Conservation (phyloP, 192 early-diverging fungal genomes). For the Piromyces finnis region DNA sequence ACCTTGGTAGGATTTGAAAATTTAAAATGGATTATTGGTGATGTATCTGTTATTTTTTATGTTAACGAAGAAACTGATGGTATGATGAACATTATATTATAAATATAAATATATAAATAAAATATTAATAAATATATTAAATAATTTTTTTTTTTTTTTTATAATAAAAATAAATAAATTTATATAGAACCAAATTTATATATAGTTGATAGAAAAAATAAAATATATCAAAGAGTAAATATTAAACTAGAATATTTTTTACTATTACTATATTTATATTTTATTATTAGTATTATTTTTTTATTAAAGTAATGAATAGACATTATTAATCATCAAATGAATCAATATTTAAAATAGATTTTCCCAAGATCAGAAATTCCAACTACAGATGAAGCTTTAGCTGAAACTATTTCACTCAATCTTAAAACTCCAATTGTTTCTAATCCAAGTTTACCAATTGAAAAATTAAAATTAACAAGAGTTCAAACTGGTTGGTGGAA, state of each 20-base stretch:
- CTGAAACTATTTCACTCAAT: neutral
- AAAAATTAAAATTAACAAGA: neutral
- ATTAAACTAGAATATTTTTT: too few relatives aligned
- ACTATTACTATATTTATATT: neutral
- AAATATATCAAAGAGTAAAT: conserved; percentile 1
- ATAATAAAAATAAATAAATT: neutral
- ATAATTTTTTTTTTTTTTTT: too few relatives aligned
- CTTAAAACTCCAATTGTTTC: neutral
- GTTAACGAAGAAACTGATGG: neutral
- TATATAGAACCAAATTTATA: neutral
- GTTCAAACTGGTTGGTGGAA: neutral
- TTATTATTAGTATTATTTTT: neutral
- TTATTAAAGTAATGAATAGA: neutral
- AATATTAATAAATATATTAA: too few relatives aligned
- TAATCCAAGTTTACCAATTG: neutral
- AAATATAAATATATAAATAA: neutral
- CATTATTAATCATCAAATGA: too few relatives aligned
- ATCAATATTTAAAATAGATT: conserved; percentile 10
- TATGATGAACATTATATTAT: neutral
- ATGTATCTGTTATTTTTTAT: conserved; percentile 25
- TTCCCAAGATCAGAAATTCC: conserved; percentile 20
- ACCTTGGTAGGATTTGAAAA: conserved; percentile 32
- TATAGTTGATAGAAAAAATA: conserved; percentile 1
- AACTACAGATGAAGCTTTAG: neutral
- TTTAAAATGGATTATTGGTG: conserved; percentile 24